Base-by-base conservation (phyloP, 768 basidiomycete genomes). In the Agaricus bisporus region DNA sequence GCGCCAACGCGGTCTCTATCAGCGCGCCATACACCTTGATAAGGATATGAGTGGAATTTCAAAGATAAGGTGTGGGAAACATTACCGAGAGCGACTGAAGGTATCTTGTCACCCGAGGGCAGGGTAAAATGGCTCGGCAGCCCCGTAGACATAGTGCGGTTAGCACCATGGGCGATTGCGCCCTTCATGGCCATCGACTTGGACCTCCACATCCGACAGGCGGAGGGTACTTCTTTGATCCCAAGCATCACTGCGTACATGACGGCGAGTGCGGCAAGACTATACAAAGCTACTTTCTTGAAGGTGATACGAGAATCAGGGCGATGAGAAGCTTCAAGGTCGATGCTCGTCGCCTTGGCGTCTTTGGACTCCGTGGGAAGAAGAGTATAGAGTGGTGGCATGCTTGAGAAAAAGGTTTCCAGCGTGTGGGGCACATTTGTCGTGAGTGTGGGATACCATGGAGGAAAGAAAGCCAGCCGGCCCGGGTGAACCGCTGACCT, bases 101-200 rank as follows among this genome's bases (percentile, higher is more conserved):
- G 86, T 28, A 88, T 86, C 56, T 76, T 74, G 58, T 84, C 80
- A 0, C 86, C 86, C 32, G 83, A 85, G 4, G 83, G 81, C 12
- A 88, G 70, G 1, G 73, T 76, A 60, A 74, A 86, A 63, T 83
- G 72, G 5, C 70, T 74, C 0, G 82, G 73, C 22, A 77, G 65
- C 39, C 44, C 37, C 17, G 55, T 46, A 5, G 56, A 57, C 37
- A 58, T 41, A 41, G 57, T 60, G 26, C 52, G 58, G 35, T 58
- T 50, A 22, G 37, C 29, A 25, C 52, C 51, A 39, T 51, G 49
- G 18, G 38, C 29, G 12, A 39, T 58, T 36, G 38, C 52, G 46
- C 5, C 14, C 48, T 26, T 50, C 50, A 26, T 43, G 14, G 35
- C 18, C 48, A 43, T 32, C n/a, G 20, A 12, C 42, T 45, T 45